phyloP scores from a whole-genome alignment of 2,329 filamentous ascomycete species.

The Aspergillaceae sp. region DNA sequence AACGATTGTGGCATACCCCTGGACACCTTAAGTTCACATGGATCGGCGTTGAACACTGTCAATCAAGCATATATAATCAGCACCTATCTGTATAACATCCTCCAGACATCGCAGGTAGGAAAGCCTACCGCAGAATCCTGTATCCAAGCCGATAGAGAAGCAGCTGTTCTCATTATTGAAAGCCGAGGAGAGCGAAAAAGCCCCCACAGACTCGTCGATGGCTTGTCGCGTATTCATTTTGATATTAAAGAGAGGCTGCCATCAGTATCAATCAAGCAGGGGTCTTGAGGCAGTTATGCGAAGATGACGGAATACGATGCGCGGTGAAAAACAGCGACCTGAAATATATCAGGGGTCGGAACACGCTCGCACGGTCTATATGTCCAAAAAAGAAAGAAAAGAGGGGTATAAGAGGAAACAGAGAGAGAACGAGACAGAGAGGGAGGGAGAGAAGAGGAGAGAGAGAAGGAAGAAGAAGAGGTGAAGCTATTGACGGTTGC shows the following conservation, averaged over 20 bases:
- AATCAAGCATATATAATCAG: constrained; percentile 9
- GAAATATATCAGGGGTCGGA: too few species aligned
- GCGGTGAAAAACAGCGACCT: background rate
- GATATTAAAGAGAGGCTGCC: background rate
- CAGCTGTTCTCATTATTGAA: constrained; percentile 81
- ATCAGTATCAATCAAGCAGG: too few species aligned
- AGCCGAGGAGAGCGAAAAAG: constrained; percentile 68
- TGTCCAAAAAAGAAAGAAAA: too few species aligned
- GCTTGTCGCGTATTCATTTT: constrained; percentile 82
- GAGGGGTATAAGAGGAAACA: too few species aligned
- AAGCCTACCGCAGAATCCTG: constrained; percentile 69
- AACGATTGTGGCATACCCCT: constrained; percentile 39
- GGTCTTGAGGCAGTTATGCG: background rate
- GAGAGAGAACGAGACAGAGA: too few species aligned
- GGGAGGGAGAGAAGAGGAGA: too few species aligned
- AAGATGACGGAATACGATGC: constrained; percentile 3
- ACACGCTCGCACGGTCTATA: too few species aligned
- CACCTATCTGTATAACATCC: constrained; percentile 2
- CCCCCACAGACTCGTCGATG: constrained; percentile 67
- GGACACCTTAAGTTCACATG: constrained; percentile 59
- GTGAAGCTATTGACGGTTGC: too few species aligned
- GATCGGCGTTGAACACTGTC: constrained; percentile 63
- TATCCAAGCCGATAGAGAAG: constrained; percentile 79
- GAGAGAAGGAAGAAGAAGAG: too few species aligned
- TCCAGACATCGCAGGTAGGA: constrained; percentile 1